Base-by-base conservation (phyloP, 1,139 yeast genomes). In the Hyphopichia wangnamkhiaoensis region DNA sequence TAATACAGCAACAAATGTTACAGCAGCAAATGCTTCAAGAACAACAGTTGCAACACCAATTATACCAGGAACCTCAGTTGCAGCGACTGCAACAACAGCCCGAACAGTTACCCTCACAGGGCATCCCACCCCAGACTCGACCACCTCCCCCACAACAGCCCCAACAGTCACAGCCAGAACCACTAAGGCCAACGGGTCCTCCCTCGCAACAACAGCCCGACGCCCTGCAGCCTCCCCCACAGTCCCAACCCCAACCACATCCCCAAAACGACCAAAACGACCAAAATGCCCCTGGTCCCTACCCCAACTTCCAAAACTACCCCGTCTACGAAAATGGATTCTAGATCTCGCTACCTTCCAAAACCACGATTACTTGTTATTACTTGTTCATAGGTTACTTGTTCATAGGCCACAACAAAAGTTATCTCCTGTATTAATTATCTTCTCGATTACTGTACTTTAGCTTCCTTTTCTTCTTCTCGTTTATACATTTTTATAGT, bases 1-100 rank as follows among this genome's bases (percentile, higher is more conserved):
- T 48, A 31, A 41, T 46, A 33, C 54, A 49, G 16, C 54, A 41
- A 28, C 54, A 48, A 30, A 31, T 49, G 34, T 41, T 45, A 13
- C 52, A 43, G 26, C 53, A 48, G 31, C 48, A 49, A 37, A 37
- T 35, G 16, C 41, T 31, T 27, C 43, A 35, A 35, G 45, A 32
- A 14, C 43, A 35, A 16, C 35, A 26, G 26, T 43, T 38, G 23
- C 37, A 31, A 21, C 38, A 38, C 30, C 37, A 36, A n/a, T 40
- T 25, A 23, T 36, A 40, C 24, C 31, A 34, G 15, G 32, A 38
- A 12, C 32, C 28, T 16, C 36, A 34, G 13, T 35, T 24, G 21
- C 38, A 25, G 14, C 39, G 19, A 20, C 37, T 21, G 20, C 27
- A 21, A 15, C 45, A 40, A 25, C 36, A 42, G 12, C 36, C 30